Base-by-base conservation (phyloP, 2,329 filamentous ascomycete species). In the Calonectria pauciramosa region DNA sequence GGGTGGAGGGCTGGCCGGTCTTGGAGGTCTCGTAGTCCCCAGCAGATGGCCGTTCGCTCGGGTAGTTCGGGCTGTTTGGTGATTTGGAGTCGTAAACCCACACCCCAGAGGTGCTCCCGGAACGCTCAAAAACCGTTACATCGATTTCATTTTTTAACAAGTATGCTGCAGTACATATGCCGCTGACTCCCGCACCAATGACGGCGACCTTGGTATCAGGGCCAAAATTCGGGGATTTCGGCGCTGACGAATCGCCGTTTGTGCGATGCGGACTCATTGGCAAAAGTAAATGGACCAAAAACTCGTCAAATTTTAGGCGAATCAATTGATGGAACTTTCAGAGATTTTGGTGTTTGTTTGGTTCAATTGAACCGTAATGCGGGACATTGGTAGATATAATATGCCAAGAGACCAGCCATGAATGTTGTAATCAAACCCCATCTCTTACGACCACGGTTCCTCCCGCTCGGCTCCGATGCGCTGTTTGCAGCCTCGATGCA, bases 171-270 rank as follows among this genome's bases (percentile, higher is more conserved):
- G 85, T 77, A 10, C 79, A 82, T 4, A 87, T 85, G 1, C 86
- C 86, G 59, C 85, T 86, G 28, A 87, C 84, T 2, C 86, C 86
- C 7, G 86, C 84, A 5, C 86, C 86, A 47, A 87, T 80, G 2
- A 87, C 84, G 0, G 85, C 86, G 0, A 87, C 85, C 56, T 71
- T 76, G 34, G 68, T 76, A 0, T 59, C 70, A 0, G 68, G 71
- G 2, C 77, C 63, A 10, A 81, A 81, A 1, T 60, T 71, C 34
- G 16, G 16, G 0, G 68, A 2, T 4, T 41, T 63, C 23, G 70
- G 34, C 0, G 69, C 47, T 0, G 74, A 59, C 13, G 71, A 72
- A 36, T 52, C 60, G 10, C 70, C 73, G 13, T 74, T 76, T 1
- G 47, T 68, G 1, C 73, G 65, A 49, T 54, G 75, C 26, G 78